Evolutionary conservation across 106 monocot genomes (phyloP).

Genomic region (Acorus gramineus): DNA sequence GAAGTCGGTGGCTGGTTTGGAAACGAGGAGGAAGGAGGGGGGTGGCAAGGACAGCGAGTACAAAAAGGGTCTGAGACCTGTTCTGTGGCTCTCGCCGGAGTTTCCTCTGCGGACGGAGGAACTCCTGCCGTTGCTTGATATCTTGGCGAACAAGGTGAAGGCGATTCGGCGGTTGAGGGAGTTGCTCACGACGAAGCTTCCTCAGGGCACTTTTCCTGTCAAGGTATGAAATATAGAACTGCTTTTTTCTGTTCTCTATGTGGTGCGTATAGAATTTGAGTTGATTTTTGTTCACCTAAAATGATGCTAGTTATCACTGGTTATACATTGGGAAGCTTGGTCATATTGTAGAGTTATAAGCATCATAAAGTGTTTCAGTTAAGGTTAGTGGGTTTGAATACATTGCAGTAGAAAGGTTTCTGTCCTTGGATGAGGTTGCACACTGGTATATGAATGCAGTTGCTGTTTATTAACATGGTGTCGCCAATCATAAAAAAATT

Average conservation of each 20-base stretch:
- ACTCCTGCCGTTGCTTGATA: slow-evolving; percentile 84
- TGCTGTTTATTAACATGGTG: too few species aligned
- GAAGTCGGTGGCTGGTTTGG: slow-evolving; percentile 47
- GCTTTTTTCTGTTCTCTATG: not conserved
- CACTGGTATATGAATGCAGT: too few species aligned
- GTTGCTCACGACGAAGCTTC: slow-evolving; percentile 81
- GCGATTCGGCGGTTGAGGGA: slow-evolving; percentile 92
- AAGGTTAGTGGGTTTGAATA: too few species aligned
- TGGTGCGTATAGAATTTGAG: too few species aligned
- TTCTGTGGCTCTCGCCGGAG: slow-evolving; percentile 92
- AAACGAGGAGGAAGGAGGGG: slow-evolving; percentile 73
- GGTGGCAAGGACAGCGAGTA: slow-evolving; percentile 72
- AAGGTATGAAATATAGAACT: slow-evolving; percentile 44
- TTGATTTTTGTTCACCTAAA: not conserved
- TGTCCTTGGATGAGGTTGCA: too few species aligned
- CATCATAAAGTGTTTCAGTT: too few species aligned
- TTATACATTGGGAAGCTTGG: too few species aligned
- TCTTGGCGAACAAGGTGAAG: slow-evolving; percentile 94
- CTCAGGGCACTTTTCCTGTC: slow-evolving; percentile 94
- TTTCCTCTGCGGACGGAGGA: slow-evolving; percentile 85
- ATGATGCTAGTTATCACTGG: not conserved
- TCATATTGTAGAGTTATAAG: too few species aligned
- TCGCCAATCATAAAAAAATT: too few species aligned
- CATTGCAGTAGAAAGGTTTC: too few species aligned
- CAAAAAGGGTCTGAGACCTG: slow-evolving; percentile 80